These are phyloP conservation scores for Carallia brachiata DNA, from an alignment of 345 rosid genomes.

Conservation along the genomic window DNA sequence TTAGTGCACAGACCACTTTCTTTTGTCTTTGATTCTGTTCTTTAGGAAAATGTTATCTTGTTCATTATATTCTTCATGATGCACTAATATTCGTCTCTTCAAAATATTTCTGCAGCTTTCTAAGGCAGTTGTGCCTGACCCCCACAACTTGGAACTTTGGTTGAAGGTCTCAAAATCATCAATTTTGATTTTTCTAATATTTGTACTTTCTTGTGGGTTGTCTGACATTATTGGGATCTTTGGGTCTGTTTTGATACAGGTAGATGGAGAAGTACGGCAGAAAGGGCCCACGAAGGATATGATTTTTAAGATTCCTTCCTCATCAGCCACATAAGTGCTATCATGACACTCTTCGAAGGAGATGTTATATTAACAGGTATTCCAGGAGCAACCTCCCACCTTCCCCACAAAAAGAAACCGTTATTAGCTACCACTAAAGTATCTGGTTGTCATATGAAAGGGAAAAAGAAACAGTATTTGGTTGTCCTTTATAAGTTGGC, in stretches of 20 bases:
- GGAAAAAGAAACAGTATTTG: no score
- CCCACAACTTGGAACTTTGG: conserved; percentile 86
- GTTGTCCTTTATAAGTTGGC: no score
- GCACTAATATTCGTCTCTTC: neutral
- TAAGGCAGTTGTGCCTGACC: conserved; percentile 59
- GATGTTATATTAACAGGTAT: conserved; percentile 89
- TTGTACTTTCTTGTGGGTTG: neutral
- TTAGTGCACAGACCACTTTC: neutral
- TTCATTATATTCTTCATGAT: neutral
- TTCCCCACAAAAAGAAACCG: no score
- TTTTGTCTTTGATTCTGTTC: neutral
- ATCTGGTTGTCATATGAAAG: no score
- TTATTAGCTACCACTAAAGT: no score
- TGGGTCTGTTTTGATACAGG: conserved; percentile 40
- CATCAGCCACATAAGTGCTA: conserved; percentile 86
- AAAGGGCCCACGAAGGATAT: conserved; percentile 83
- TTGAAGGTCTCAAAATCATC: conserved; percentile 53
- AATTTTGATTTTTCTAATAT: neutral
- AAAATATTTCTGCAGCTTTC: neutral
- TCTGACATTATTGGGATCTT: neutral
- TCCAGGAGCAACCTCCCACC: neutral
- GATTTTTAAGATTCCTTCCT: conserved; percentile 86
- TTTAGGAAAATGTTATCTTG: neutral
- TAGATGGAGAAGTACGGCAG: conserved; percentile 75
- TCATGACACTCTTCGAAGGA: conserved; percentile 89